Base-by-base conservation (phyloP, 768 basidiomycete species). In the Guyanaporus albipodus region DNA sequence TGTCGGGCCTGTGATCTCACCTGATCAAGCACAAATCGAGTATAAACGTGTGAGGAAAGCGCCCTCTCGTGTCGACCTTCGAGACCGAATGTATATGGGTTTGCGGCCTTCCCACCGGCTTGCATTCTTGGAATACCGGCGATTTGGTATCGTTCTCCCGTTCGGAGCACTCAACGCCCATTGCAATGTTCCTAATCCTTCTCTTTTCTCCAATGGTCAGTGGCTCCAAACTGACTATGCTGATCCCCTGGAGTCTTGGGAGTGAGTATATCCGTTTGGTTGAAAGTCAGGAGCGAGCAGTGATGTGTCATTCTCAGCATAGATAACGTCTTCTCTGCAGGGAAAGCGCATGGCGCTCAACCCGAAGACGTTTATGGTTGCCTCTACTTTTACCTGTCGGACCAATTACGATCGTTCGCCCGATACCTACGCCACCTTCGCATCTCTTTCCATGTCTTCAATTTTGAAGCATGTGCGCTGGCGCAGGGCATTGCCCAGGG, bases 201-300 rank as follows among this genome's bases (percentile, higher is more conserved):
- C 75, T 27, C 68, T 77, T 38, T 80, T 78, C 53, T 66, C 69
- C 4, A 47, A 67, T 39, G 76, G 79, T 11, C 57, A 65, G 41
- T 80, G 77, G 77, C 52, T 77, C 19, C 63, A 63, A 39, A 55
- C 60, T 14, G 69, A 71, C 28, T 63, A 58, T 26, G 66, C 71
- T 4, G 75, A 72, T 34, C 77, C 79, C 0, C 66, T 80, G 1
- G 67, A 65, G 28, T 73, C 74, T 17, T 81, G 77, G 77, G 70
- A 77, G 74, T 75, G 53, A 57, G 71, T 62, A 11, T 11, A 7
- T 9, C 0, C 6, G 17, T 49, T 38, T 15, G 14, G 2, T 23
- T 21, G 8, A 2, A 34, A 23, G 28, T 11, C 8, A 28, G 17
- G 28, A 17, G 24, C 7, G 40, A 48, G 35, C 11, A 29, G 4